A percentile compares a stretch with the other conserved stretches of the same genome.
Conservation (phyloP, 2,329 filamentous ascomycete genomes). For the Cytospora piceae region DNA sequence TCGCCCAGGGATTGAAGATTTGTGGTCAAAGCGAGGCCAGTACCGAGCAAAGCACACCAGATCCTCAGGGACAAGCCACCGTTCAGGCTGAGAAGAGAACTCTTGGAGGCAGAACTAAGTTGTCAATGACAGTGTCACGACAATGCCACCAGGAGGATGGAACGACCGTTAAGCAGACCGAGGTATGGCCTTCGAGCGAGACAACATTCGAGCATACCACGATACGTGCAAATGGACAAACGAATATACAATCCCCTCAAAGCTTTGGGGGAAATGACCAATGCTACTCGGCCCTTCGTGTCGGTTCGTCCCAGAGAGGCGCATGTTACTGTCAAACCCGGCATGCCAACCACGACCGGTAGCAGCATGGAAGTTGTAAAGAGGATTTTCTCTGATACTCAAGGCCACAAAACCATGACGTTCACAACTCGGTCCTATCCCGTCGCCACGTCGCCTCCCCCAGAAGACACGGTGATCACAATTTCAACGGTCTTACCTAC, state of each 20-base stretch:
- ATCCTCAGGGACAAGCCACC: too few relatives aligned
- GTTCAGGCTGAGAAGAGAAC: background rate
- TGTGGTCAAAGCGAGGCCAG: background rate
- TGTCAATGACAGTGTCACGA: background rate
- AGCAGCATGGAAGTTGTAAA: background rate
- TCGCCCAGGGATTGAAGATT: background rate
- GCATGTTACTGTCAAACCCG: background rate
- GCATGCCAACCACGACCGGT: background rate
- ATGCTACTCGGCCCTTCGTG: background rate
- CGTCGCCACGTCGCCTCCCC: slow-evolving; percentile 5
- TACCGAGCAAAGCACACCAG: background rate
- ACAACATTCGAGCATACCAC: background rate
- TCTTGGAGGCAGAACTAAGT: background rate
- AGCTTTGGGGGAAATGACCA: too few relatives aligned
- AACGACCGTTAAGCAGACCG: slow-evolving; percentile 5
- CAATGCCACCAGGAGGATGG: background rate
- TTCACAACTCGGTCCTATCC: slow-evolving; percentile 1
- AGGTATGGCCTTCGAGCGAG: background rate
- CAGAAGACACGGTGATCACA: slow-evolving; percentile 4
- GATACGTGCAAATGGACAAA: background rate
- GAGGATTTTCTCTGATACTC: background rate
- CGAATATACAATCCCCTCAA: too few relatives aligned
- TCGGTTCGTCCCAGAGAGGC: background rate
- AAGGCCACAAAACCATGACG: background rate
- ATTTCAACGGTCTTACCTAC: background rate